Conservation (phyloP, 2,329 filamentous ascomycete genomes). For the Pyrenochaeta sp. region DNA sequence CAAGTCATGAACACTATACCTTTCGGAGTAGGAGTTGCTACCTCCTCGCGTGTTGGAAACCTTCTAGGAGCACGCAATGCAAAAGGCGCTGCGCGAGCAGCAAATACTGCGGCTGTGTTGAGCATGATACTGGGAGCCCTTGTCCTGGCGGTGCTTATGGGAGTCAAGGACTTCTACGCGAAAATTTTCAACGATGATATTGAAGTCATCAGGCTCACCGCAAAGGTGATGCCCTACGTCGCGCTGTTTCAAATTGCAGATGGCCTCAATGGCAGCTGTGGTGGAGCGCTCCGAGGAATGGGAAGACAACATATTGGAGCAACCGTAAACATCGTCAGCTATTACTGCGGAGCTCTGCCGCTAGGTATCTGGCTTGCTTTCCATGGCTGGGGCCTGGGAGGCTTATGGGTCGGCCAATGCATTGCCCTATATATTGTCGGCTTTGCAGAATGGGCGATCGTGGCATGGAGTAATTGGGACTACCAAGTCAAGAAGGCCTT, state of each 20-base stretch:
- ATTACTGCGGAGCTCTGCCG: constrained; percentile 83
- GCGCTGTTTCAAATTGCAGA: constrained; percentile 92
- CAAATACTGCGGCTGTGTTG: constrained; percentile 77
- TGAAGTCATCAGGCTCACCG: constrained; percentile 74
- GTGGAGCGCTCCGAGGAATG: constrained; percentile 82
- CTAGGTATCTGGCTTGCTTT: constrained; percentile 86
- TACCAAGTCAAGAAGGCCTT: constrained; percentile 75
- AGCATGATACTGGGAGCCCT: constrained; percentile 73
- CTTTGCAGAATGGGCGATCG: constrained; percentile 78
- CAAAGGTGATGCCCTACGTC: constrained; percentile 82
- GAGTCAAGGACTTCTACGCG: constrained; percentile 75
- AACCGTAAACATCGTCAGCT: constrained; percentile 80
- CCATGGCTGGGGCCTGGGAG: constrained; percentile 81
- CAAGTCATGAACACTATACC: constrained; percentile 86
- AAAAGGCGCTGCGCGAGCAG: constrained; percentile 72
- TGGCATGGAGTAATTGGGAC: constrained; percentile 80
- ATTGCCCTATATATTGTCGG: constrained; percentile 78
- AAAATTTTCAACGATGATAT: constrained; percentile 83
- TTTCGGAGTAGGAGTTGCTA: constrained; percentile 84
- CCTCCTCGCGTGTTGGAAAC: constrained; percentile 80
- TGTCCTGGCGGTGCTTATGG: constrained; percentile 75
- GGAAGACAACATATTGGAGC: constrained; percentile 87
- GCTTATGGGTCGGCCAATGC: constrained; percentile 85
- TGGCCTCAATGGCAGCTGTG: constrained; percentile 84
- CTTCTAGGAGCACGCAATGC: constrained; percentile 75